These are phyloP conservation scores for Phytophthora tubulina DNA, from an alignment of 352 stramenopile genomes.

Conservation along the genomic window DNA sequence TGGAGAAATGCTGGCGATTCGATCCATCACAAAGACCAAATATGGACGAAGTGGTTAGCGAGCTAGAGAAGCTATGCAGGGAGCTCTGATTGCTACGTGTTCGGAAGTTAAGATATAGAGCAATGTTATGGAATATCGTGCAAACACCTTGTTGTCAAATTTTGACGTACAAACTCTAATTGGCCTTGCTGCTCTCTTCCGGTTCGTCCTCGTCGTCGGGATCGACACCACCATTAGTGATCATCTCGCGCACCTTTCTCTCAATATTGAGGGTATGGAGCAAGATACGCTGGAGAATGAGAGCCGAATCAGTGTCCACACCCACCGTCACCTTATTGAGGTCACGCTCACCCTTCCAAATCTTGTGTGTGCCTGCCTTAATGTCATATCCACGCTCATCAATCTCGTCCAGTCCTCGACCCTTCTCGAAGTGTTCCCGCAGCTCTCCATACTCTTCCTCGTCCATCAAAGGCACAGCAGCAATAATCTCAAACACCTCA, in stretches of 20 bases:
- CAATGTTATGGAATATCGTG: not conserved
- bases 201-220: conserved; percentile 20
- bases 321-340: conserved; percentile 55
- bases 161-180: conserved; percentile 10
- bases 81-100: not conserved
- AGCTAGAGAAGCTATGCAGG: conserved; percentile 22
- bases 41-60: conserved; percentile 34
- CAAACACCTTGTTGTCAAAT: conserved; percentile 1
- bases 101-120: too few species aligned
- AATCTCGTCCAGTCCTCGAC: conserved; percentile 68
- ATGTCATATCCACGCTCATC: conserved; percentile 70
- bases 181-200: conserved; percentile 18
- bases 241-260: conserved; percentile 62
- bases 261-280: conserved; percentile 76
- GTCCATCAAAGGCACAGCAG: conserved; percentile 74
- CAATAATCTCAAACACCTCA: conserved; percentile 76
- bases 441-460: conserved; percentile 73
- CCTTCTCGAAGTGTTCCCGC: conserved; percentile 69
- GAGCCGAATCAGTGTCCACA: conserved; percentile 68
- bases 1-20: conserved; percentile 47
- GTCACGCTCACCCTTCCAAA: conserved; percentile 79
- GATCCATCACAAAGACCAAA: conserved; percentile 33
- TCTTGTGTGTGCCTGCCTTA: conserved; percentile 56
- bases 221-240: conserved; percentile 42
- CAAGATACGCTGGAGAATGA: conserved; percentile 81